Conservation (phyloP, 2,329 filamentous ascomycete genomes). For the Penicillium sclerotigenum region DNA sequence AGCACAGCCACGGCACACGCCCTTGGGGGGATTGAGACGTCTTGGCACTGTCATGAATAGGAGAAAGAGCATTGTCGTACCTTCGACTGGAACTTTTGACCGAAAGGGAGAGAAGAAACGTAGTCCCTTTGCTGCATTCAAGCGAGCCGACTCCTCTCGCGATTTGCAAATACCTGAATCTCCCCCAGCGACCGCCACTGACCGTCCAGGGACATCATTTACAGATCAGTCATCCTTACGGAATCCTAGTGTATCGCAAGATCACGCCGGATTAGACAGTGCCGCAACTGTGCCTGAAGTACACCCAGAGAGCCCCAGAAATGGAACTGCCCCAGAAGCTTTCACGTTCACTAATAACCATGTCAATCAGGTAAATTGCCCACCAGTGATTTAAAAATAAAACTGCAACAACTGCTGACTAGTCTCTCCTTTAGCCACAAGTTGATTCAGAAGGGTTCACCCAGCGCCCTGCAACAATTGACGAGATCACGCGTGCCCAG, state of each 20-base stretch:
- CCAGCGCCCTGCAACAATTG: constrained; percentile 40
- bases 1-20: constrained; percentile 39
- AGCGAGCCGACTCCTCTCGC: constrained; percentile 40
- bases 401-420: constrained; percentile 9
- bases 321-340: constrained; percentile 26
- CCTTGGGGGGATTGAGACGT: constrained; percentile 45
- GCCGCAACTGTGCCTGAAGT: constrained; percentile 21
- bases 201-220: constrained; percentile 33
- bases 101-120: constrained; percentile 42
- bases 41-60: constrained; percentile 49
- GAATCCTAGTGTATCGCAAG: constrained; percentile 28
- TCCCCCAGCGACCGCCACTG: constrained; percentile 26
- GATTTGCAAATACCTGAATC: constrained; percentile 39
- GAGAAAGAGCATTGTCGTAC: constrained; percentile 43
- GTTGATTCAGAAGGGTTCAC: constrained; percentile 43
- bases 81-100: constrained; percentile 30
- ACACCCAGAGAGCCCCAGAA: constrained; percentile 25
- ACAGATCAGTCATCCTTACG: constrained; percentile 27
- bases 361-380: constrained; percentile 22
- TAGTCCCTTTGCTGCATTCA: constrained; percentile 44
- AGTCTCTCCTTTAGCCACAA: constrained; percentile 17
- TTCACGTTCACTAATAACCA: constrained; percentile 22
- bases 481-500: constrained; percentile 46
- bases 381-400: background rate
- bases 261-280: constrained; percentile 20